A percentile compares a stretch with the other conserved stretches of the same genome.
Evolutionary conservation across 2,329 filamentous ascomycete species (phyloP).

Genomic region (Lachnellula arida): DNA sequence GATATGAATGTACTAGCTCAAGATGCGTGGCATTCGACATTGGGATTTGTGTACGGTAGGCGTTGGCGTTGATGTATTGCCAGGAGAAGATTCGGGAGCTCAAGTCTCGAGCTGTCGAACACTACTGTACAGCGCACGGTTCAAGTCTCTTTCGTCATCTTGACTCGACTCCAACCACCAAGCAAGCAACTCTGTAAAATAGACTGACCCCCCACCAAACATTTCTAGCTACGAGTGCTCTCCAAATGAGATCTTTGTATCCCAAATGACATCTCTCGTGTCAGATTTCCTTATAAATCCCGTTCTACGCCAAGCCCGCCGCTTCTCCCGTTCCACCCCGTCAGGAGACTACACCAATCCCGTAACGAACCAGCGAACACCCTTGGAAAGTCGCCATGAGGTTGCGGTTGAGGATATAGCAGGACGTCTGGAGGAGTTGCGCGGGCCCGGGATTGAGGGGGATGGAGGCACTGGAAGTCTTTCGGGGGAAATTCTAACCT

Average conservation of each 20-base stretch:
- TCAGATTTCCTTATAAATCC: constrained; percentile 63
- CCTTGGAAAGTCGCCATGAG: constrained; percentile 16
- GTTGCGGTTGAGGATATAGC: constrained; percentile 23
- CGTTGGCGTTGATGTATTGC: background rate
- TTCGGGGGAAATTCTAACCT: constrained; percentile 16
- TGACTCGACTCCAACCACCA: background rate
- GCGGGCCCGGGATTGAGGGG: background rate
- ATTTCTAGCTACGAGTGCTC: background rate
- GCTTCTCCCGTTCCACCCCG: constrained; percentile 46
- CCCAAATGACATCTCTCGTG: constrained; percentile 57
- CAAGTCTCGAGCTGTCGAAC: too few relatives aligned
- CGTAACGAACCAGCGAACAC: constrained; percentile 17
- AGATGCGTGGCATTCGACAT: constrained; percentile 16
- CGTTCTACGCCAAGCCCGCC: constrained; percentile 60
- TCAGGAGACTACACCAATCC: constrained; percentile 35
- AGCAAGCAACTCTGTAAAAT: background rate
- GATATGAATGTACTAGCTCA: constrained; percentile 61
- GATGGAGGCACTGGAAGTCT: constrained; percentile 4
- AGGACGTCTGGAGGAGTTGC: constrained; percentile 16
- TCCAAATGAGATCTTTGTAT: constrained; percentile 16
- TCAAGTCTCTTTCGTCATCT: background rate
- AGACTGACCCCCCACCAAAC: background rate
- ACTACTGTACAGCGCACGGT: too few relatives aligned
- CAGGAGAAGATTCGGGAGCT: too few relatives aligned
- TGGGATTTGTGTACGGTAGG: background rate